Base-by-base conservation (phyloP, 768 basidiomycete genomes). In the Suillus americanus region DNA sequence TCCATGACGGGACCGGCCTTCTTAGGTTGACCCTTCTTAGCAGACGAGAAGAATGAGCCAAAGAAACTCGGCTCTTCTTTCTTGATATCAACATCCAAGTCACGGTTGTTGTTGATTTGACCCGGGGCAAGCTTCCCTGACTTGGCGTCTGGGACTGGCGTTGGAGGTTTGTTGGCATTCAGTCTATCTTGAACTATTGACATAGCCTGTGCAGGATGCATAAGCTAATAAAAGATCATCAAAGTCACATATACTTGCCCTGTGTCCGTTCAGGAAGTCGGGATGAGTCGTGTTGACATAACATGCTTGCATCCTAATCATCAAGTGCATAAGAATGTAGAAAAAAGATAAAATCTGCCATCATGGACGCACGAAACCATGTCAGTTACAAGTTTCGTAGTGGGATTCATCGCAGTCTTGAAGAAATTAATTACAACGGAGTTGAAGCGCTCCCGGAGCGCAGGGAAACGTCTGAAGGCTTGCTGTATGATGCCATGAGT, bases 221-320 rank as follows among this genome's bases (percentile, higher is more conserved):
- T 66, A 56, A 18, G 35, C 25, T 16, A 25, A 40, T 40, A 6
- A 28, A 9, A 40, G 5, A 28, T n/a, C 41, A n/a, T 65, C 53
- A 62, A 62, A 55, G 45, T 40, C 45, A 43, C 10, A 48, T 4
- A 23, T 20, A 71, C 72, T 45, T 62, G 84, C 91, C 80, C 91
- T 95, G 80, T 99, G 97, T 28, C 97, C 97, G 66, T 89, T 92
- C 74, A 99, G 86, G 80, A 99, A 99, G 79, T 99, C 97, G 1
- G 97, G 97, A 75, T 99, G 97, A 1, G 97, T 99, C 16, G 97
- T 99, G 80, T 99, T 99, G 72, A 99, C 91, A 75, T 99, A 99
- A 76, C 95, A 97, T 43, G 96, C 95, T 81, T 99, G 97, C 95
- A 98, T 98, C 41, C 92, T 95, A 64, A 46, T 25, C 61, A 57